These are phyloP conservation scores for Pouteria glomerata DNA, from an alignment of 148 eudicot genomes.

Conservation along the genomic window DNA sequence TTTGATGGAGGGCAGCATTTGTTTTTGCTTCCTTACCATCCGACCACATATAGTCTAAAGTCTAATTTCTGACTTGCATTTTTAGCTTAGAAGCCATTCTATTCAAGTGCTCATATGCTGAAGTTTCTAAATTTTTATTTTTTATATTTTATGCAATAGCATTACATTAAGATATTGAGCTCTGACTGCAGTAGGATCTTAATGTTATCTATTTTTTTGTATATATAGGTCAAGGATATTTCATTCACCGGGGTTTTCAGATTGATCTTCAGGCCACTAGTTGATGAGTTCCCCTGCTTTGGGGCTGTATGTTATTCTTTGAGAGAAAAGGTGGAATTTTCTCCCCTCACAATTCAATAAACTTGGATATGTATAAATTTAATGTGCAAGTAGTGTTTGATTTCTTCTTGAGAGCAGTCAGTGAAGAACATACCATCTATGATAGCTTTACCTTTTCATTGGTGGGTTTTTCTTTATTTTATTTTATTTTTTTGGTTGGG, in stretches of 20 bases:
- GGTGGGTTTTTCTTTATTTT: too few species aligned
- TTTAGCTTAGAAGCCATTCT: background rate
- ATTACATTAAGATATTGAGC: background rate
- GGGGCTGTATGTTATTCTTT: slow-evolving; percentile 81
- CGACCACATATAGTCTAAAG: background rate
- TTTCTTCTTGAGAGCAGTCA: too few species aligned
- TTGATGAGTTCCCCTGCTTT: slow-evolving; percentile 73
- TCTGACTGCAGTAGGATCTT: background rate
- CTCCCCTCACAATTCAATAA: too few species aligned
- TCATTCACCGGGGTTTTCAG: slow-evolving; percentile 89
- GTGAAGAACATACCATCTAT: too few species aligned
- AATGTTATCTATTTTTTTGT: slow-evolving; percentile 7
- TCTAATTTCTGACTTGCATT: background rate
- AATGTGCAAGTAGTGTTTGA: too few species aligned
- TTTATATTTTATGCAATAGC: background rate
- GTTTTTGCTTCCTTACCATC: background rate
- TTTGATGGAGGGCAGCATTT: background rate
- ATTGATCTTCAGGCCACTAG: slow-evolving; percentile 82
- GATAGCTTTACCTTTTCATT: too few species aligned
- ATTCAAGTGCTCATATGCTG: background rate
- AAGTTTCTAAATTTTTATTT: background rate
- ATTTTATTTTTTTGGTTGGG: too few species aligned
- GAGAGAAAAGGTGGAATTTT: slow-evolving; percentile 26
- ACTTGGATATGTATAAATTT: too few species aligned
- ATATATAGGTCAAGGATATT: slow-evolving; percentile 68